Conservation (phyloP, 345 rosid species). For the Melaleuca quinquenervia region DNA sequence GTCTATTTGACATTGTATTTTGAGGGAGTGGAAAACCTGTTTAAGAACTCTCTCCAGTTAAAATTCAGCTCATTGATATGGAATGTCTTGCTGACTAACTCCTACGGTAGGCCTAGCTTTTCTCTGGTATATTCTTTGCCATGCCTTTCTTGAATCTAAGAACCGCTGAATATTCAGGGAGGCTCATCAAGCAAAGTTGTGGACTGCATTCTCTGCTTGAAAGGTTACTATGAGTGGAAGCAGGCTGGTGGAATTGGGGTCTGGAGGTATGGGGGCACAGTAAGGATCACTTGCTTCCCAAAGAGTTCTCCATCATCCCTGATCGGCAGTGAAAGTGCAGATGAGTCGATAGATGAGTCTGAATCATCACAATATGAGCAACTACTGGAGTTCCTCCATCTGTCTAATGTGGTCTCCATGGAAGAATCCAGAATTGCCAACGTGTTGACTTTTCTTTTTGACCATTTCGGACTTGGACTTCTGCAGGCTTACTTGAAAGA, state of each 20-base stretch:
- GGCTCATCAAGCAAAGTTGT: conserved; percentile 93
- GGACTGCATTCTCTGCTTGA: conserved; percentile 91
- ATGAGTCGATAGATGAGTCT: conserved; percentile 76
- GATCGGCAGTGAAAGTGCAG: conserved; percentile 69
- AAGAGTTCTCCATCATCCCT: conserved; percentile 52
- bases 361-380: conserved; percentile 90
- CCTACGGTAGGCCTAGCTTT: background rate
- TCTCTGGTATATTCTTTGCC: background rate
- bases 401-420: conserved; percentile 57
- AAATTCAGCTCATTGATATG: background rate
- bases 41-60: background rate
- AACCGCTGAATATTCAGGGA: conserved; percentile 31
- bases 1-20: background rate
- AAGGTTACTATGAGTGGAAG: conserved; percentile 94
- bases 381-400: conserved; percentile 76
- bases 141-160: background rate
- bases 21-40: background rate
- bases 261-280: conserved; percentile 97
- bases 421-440: conserved; percentile 78
- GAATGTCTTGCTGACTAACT: background rate
- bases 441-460: conserved; percentile 71
- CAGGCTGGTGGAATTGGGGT: conserved; percentile 89
- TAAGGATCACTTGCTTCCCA: conserved; percentile 73
- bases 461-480: conserved; percentile 74
- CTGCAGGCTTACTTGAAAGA: conserved; percentile 75